Conservation (phyloP, 305 asterid genomes). For the Rubia occidens region DNA sequence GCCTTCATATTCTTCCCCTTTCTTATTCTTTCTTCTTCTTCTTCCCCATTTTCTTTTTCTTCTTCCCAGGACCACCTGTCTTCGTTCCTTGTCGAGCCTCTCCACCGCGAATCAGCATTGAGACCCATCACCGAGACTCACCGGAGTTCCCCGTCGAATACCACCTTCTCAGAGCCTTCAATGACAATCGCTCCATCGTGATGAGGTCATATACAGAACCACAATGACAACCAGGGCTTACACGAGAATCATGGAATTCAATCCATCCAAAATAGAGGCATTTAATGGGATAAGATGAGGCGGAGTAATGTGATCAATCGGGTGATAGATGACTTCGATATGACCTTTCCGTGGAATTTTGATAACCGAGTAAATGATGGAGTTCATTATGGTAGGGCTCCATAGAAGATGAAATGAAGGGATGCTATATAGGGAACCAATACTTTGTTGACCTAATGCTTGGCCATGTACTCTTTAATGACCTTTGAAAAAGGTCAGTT, state of each 20-base stretch:
- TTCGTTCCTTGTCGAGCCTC: too few relatives aligned
- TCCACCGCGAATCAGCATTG: too few relatives aligned
- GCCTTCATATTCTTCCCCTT: too few relatives aligned
- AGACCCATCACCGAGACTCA: too few relatives aligned
- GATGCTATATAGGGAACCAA: slow-evolving; percentile 79
- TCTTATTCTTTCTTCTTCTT: too few relatives aligned
- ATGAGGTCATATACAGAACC: slow-evolving; percentile 55
- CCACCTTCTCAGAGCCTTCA: too few relatives aligned
- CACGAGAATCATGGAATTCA: slow-evolving; percentile 58
- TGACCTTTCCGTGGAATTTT: slow-evolving; percentile 91
- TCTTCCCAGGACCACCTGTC: too few relatives aligned
- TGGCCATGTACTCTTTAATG: slow-evolving; percentile 64
- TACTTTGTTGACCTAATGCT: slow-evolving; percentile 92
- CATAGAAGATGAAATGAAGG: slow-evolving; percentile 60
- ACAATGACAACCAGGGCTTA: slow-evolving; percentile 80
- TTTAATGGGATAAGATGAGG: slow-evolving; percentile 82
- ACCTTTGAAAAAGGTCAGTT: slow-evolving; percentile 28
- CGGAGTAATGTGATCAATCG: slow-evolving; percentile 33
- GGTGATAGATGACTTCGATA: slow-evolving; percentile 71
- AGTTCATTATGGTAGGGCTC: slow-evolving; percentile 94
- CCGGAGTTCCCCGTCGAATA: too few relatives aligned
- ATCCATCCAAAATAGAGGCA: slow-evolving; percentile 88
- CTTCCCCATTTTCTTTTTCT: too few relatives aligned
- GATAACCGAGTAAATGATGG: slow-evolving; percentile 88
- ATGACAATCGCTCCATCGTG: too few relatives aligned